Conservation (phyloP, 2,329 filamentous ascomycete species). For the Didymella pomorum region DNA sequence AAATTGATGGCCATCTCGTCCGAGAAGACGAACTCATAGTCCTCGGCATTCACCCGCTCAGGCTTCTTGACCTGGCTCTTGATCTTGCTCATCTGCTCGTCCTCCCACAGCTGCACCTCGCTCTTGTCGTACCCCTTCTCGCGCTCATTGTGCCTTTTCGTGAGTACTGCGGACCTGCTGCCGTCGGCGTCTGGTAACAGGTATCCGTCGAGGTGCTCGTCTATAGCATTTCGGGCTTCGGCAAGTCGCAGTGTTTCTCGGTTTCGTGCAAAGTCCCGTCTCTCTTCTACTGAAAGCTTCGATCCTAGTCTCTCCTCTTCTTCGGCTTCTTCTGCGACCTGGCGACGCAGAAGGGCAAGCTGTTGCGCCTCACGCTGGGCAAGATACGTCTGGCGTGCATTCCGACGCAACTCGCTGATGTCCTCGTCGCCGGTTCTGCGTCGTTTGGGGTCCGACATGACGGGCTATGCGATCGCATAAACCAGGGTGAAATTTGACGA, state of each 20-base stretch:
- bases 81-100: conserved; percentile 85
- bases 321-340: conserved; percentile 85
- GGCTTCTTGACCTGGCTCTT: conserved; percentile 66
- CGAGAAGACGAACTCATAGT: conserved; percentile 94
- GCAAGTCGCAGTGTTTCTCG: conserved; percentile 78
- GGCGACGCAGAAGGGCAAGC: conserved; percentile 83
- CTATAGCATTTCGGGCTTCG: conserved; percentile 84
- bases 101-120: conserved; percentile 95
- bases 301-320: conserved; percentile 76
- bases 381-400: conserved; percentile 90
- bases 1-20: conserved; percentile 88
- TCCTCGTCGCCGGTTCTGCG: conserved; percentile 38
- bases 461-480: conserved; percentile 1
- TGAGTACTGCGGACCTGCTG: conserved; percentile 89
- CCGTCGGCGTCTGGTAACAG: conserved; percentile 87
- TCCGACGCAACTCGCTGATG: conserved; percentile 78
- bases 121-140: conserved; percentile 89
- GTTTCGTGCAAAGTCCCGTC: conserved; percentile 88
- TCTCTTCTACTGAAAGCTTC: conserved; percentile 78
- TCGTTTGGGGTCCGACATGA: conserved; percentile 41
- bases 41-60: conserved; percentile 78
- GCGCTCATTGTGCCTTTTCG: conserved; percentile 85
- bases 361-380: conserved; percentile 91
- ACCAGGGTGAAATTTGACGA: too few relatives aligned
- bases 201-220: conserved; percentile 92